Percentiles rank a stretch among this genome's conserved stretches.
Evolutionary conservation across 192 early-diverging fungal species (phyloP).

Genomic region (Entomortierella beljakovae): DNA sequence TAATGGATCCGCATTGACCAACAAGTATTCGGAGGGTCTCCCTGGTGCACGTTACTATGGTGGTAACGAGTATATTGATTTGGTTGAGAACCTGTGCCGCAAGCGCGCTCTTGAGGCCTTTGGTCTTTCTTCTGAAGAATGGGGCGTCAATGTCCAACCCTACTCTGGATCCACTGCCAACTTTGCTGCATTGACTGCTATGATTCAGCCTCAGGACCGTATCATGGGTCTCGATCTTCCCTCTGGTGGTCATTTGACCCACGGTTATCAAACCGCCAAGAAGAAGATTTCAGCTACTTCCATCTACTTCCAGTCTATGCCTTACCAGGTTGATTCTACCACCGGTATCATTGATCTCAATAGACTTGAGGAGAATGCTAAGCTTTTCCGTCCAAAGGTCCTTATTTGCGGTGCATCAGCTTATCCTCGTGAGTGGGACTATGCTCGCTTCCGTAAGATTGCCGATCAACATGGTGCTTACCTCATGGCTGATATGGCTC

Average conservation of each 20-base stretch:
- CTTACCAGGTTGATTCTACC: conserved; percentile 91
- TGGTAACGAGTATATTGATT: conserved; percentile 98
- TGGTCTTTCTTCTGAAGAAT: conserved; percentile 85
- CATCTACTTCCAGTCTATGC: conserved; percentile 99
- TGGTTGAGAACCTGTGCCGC: conserved; percentile 95
- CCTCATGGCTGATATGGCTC: conserved; percentile 99
- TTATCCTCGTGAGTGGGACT: conserved; percentile 99
- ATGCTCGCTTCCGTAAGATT: conserved; percentile 94
- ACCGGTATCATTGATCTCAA: conserved; percentile 97
- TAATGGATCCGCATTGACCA: conserved; percentile 98
- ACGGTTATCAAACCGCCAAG: conserved; percentile 99
- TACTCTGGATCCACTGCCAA: conserved; percentile 99
- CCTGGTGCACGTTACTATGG: conserved; percentile 99
- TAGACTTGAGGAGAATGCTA: conserved; percentile 91
- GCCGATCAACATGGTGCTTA: conserved; percentile 97
- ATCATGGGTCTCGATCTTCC: conserved; percentile 99
- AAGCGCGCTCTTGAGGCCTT: conserved; percentile 96
- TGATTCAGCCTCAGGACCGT: conserved; percentile 96
- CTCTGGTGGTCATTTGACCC: conserved; percentile 99
- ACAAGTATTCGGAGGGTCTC: conserved; percentile 99
- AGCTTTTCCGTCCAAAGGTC: conserved; percentile 96
- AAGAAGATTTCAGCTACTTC: conserved; percentile 99
- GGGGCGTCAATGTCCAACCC: conserved; percentile 99
- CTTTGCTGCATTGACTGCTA: conserved; percentile 96
- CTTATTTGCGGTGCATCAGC: conserved; percentile 99